Base-by-base conservation (phyloP, 202 grass and related monocot species). In the Miscanthus sacchariflorus region DNA sequence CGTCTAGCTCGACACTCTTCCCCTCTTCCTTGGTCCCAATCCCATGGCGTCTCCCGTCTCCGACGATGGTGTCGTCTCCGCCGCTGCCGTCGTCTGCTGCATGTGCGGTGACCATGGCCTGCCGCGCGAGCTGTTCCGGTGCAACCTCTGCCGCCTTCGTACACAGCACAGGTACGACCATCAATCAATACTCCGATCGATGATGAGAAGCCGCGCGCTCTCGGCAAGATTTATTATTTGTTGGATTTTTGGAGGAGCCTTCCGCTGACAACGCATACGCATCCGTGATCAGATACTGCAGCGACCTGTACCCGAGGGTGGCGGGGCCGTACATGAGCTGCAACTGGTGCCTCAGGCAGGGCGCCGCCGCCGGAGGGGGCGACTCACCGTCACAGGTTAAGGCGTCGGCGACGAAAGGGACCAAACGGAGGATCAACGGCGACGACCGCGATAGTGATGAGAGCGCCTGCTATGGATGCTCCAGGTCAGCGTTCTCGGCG, bases 81-180 rank as follows among this genome's bases (percentile, higher is more conserved):
- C 81, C 45, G 89, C 44, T 13, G 5, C n/a, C 19, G 63, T 3
- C 68, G 89, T 95, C 74, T 95, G 93, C 90, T 95, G 93, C 93
- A 95, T 93, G 93, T 95, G 93, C 52, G 93, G 93, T 61, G 90
- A 95, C 79, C 83, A 84, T 25, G 93, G 85, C 43, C 80, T 95
- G 44, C 35, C 83, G n/a, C 44, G 52, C 35, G 88, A 95, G 77
- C 87, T 95, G 46, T 93, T 93, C 80, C 84, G 68, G 35, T 95
- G 93, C 91, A 79, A 58, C 68, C 83, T 84, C 79, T 95, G 93
- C 84, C 68, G 77, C 72, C 66, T 52, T 74, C 87, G 91, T 77
- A 70, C 88, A 43, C 93, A 93, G 81, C 93, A 95, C 84, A 95
- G 90, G 91, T 93, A 89, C 3, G 52, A 33, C 30, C 30, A 33